Conservation (phyloP, 192 early-diverging fungal genomes). For the Coemansia sp. region DNA sequence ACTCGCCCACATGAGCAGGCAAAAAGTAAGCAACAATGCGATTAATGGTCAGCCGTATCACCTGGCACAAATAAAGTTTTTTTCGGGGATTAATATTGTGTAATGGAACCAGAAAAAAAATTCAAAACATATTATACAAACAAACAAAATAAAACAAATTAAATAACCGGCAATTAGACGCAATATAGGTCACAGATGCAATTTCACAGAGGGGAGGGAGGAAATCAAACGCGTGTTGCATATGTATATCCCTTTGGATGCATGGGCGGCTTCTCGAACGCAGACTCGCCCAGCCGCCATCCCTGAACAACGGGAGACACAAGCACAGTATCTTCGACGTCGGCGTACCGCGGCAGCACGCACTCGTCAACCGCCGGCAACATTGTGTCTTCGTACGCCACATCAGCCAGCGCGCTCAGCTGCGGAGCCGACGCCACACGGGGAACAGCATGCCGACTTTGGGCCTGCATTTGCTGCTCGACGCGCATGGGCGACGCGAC, state of each 20-base stretch:
- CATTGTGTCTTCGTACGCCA: background rate
- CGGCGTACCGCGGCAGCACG: conserved; percentile 23
- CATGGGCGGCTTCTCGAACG: conserved; percentile 42
- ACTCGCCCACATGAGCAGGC: too few relatives aligned
- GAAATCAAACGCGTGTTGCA: background rate
- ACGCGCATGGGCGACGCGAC: conserved; percentile 48
- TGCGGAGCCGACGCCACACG: conserved; percentile 24
- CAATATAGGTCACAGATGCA: too few relatives aligned
- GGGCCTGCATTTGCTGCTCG: conserved; percentile 30
- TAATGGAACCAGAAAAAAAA: too few relatives aligned
- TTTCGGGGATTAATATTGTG: too few relatives aligned
- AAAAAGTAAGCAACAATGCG: too few relatives aligned
- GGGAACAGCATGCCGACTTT: background rate
- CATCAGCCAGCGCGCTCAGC: conserved; percentile 1
- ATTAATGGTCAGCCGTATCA: too few relatives aligned
- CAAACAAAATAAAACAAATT: too few relatives aligned
- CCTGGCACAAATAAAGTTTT: too few relatives aligned
- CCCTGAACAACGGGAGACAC: conserved; percentile 32
- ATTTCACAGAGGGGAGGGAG: background rate
- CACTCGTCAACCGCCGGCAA: conserved; percentile 3
- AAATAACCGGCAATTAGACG: too few relatives aligned
- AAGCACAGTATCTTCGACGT: conserved; percentile 11
- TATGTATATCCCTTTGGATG: conserved; percentile 24
- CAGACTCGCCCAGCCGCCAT: conserved; percentile 41
- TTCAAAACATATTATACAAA: background rate